Evolutionary conservation across 805 yeast genomes (phyloP).

Genomic region (Pichia exigua): DNA sequence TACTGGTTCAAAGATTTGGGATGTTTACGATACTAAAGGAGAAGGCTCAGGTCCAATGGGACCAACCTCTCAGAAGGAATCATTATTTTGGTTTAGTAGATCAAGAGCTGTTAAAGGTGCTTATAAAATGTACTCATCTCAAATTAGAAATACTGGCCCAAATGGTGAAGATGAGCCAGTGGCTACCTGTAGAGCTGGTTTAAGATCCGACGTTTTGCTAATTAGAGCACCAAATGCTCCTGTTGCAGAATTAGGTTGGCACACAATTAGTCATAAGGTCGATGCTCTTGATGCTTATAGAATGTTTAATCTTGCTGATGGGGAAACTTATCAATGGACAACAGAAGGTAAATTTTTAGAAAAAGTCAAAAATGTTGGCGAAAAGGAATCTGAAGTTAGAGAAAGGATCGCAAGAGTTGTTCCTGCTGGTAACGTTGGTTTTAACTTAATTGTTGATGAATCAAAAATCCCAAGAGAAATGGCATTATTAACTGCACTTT

Average conservation of each 20-base stretch:
- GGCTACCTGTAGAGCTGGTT: conserved; percentile 53
- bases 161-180: conserved; percentile 49
- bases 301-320: conserved; percentile 53
- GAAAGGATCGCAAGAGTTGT: conserved; percentile 54
- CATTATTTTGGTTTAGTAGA: conserved; percentile 46
- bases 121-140: conserved; percentile 45
- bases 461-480: conserved; percentile 47
- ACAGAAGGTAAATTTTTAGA: conserved; percentile 51
- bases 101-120: conserved; percentile 66
- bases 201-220: conserved; percentile 49
- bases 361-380: conserved; percentile 50
- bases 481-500: conserved; percentile 52
- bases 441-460: conserved; percentile 48
- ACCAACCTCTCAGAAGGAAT: conserved; percentile 34
- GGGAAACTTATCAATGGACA: conserved; percentile 59
- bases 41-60: conserved; percentile 33
- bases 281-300: conserved; percentile 57
- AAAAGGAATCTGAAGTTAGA: conserved; percentile 55
- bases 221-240: conserved; percentile 44
- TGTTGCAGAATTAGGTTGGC: conserved; percentile 57
- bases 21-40: conserved; percentile 42
- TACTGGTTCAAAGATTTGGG: conserved; percentile 49
- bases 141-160: conserved; percentile 34
- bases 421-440: conserved; percentile 47
- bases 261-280: conserved; percentile 48